phyloP scores from a whole-genome alignment of 208 protist genomes.

The Crithidia acanthocephali region DNA sequence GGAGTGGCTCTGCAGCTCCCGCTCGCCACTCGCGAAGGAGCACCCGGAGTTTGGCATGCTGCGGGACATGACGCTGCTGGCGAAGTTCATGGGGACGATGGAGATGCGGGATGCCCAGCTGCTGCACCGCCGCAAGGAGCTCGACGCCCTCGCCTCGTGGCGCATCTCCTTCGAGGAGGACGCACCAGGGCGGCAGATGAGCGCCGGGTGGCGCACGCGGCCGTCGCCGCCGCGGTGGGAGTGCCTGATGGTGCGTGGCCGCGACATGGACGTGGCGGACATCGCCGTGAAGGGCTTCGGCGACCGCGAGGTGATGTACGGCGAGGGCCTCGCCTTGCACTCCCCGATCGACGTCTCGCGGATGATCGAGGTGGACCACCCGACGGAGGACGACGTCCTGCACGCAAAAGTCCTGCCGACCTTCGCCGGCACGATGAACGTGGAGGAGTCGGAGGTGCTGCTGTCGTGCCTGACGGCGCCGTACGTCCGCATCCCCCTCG shows the following conservation, averaged over 20 bases:
- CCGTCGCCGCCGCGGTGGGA: conserved; percentile 66
- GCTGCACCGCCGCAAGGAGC: conserved; percentile 63
- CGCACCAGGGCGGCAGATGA: conserved; percentile 69
- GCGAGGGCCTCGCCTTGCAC: conserved; percentile 74
- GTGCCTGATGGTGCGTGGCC: conserved; percentile 74
- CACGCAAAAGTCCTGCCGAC: conserved; percentile 72
- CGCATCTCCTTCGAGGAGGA: conserved; percentile 83
- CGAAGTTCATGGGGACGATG: conserved; percentile 85
- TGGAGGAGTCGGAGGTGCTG: conserved; percentile 84
- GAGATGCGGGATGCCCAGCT: conserved; percentile 78
- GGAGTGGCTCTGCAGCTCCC: conserved; percentile 66
- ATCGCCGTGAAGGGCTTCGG: conserved; percentile 77
- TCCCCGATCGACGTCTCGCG: conserved; percentile 73
- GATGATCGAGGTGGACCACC: conserved; percentile 53
- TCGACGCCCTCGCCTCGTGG: conserved; percentile 68
- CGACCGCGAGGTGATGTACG: conserved; percentile 73
- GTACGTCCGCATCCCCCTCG: conserved; percentile 85
- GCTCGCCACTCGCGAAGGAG: conserved; percentile 57
- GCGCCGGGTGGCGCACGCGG: conserved; percentile 71
- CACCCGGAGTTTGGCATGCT: conserved; percentile 65
- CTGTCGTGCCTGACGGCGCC: conserved; percentile 86
- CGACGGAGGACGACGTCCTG: conserved; percentile 91
- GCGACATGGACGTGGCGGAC: conserved; percentile 83
- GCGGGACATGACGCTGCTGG: conserved; percentile 76
- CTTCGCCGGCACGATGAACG: conserved; percentile 71